These are phyloP conservation scores for Kappamyces sp. DNA, from an alignment of 192 early-diverging fungal genomes.

Conservation along the genomic window DNA sequence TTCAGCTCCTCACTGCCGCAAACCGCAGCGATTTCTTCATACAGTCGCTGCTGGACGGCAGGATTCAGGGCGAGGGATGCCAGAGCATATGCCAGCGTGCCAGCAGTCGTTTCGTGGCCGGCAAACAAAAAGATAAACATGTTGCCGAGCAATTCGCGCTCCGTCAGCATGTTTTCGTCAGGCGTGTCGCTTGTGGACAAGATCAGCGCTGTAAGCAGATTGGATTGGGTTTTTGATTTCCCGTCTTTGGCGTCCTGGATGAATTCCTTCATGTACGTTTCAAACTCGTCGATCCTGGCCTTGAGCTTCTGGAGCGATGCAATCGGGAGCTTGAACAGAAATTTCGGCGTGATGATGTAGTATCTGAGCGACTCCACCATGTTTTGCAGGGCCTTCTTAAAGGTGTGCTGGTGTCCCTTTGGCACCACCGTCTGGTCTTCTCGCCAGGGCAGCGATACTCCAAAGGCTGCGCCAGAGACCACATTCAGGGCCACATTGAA, in stretches of 20 bases:
- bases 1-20: constrained; percentile 7
- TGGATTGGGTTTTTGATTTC: constrained; percentile 11
- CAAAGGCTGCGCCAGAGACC: constrained; percentile 26
- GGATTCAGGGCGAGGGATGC: constrained; percentile 36
- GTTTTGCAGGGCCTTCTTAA: constrained; percentile 22
- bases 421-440: constrained; percentile 11
- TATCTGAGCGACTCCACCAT: constrained; percentile 15
- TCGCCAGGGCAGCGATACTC: constrained; percentile 18
- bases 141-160: constrained; percentile 37
- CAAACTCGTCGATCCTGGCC: constrained; percentile 20
- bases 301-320: constrained; percentile 9
- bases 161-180: constrained; percentile 10
- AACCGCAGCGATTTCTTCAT: constrained; percentile 27
- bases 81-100: constrained; percentile 39
- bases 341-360: constrained; percentile 24
- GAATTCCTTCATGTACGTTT: constrained; percentile 21
- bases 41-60: constrained; percentile 34
- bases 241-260: constrained; percentile 10
- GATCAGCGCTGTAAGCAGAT: constrained; percentile 25
- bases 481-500: constrained; percentile 23
- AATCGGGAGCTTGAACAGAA: constrained; percentile 16
- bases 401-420: constrained; percentile 18
- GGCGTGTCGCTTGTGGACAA: constrained; percentile 12
- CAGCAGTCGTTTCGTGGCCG: constrained; percentile 50
- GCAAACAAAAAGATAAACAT: constrained; percentile 49